These are phyloP conservation scores for Calocybe indica DNA, from an alignment of 768 basidiomycete species.

Conservation along the genomic window DNA sequence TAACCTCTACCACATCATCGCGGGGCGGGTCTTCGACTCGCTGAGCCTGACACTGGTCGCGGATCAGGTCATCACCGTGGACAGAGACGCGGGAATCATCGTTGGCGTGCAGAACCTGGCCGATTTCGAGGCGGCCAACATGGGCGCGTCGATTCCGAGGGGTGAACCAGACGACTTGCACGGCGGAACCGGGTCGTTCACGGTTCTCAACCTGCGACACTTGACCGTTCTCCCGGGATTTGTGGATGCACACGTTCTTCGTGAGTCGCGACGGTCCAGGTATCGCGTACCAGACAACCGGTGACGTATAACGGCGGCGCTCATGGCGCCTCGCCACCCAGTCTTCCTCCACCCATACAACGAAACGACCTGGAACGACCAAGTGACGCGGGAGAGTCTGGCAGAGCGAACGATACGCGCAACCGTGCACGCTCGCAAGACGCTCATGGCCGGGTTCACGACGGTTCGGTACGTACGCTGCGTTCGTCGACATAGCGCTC, in stretches of 20 bases:
- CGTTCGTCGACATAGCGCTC: no score
- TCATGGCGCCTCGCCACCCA: conserved; percentile 11
- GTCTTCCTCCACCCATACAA: conserved; percentile 59
- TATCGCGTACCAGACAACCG: background rate
- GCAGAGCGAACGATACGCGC: conserved; percentile 58
- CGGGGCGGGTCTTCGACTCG: conserved; percentile 49
- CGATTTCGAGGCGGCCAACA: conserved; percentile 13
- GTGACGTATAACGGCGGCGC: background rate
- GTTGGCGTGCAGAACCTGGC: conserved; percentile 26
- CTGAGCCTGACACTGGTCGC: conserved; percentile 31
- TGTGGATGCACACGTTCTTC: conserved; percentile 52
- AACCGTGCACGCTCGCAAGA: conserved; percentile 50
- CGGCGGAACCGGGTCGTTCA: no score
- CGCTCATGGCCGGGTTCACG: conserved; percentile 58
- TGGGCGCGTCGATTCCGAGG: no score
- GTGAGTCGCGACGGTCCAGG: conserved; percentile 20
- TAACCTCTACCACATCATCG: conserved; percentile 23
- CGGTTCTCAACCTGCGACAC: conserved; percentile 36
- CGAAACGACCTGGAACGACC: conserved; percentile 58
- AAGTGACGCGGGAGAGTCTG: conserved; percentile 50
- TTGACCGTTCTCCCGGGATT: conserved; percentile 51
- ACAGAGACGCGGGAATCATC: conserved; percentile 41
- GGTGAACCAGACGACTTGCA: no score
- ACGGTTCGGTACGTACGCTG: conserved; percentile 39
- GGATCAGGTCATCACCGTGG: conserved; percentile 43